Conservation (phyloP, 352 stramenopile genomes). For the Globisporangium middletonii region DNA sequence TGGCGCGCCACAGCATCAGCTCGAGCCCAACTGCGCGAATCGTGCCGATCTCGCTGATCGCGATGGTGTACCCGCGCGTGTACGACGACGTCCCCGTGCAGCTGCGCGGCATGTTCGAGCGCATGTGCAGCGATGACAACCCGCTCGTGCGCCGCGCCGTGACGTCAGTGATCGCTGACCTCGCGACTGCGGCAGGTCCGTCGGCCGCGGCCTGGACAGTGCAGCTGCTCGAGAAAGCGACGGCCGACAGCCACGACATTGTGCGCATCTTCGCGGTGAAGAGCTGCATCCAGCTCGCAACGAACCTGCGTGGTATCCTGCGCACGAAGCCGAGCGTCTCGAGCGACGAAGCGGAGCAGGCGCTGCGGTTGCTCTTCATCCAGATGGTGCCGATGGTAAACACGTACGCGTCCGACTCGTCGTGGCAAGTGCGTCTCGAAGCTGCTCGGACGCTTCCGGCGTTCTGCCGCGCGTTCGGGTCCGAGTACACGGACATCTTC, state of each 20-base stretch:
- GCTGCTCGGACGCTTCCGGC: constrained; percentile 61
- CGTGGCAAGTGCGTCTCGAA: constrained; percentile 84
- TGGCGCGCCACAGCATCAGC: constrained; percentile 76
- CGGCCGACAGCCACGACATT: constrained; percentile 81
- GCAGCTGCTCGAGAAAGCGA: constrained; percentile 75
- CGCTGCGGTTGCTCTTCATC: constrained; percentile 61
- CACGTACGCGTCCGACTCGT: constrained; percentile 82
- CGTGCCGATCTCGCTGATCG: constrained; percentile 69
- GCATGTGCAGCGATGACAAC: constrained; percentile 85
- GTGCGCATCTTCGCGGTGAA: constrained; percentile 86
- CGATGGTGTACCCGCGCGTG: constrained; percentile 71
- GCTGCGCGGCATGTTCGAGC: constrained; percentile 82
- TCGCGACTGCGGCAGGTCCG: constrained; percentile 49
- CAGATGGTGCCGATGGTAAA: constrained; percentile 87
- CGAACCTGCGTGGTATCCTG: constrained; percentile 49
- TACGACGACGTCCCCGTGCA: constrained; percentile 70
- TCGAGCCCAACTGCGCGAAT: constrained; percentile 81
- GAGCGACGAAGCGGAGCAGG: constrained; percentile 35
- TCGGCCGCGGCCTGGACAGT: constrained; percentile 61
- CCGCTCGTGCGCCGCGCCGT: constrained; percentile 78
- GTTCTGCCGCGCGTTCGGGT: constrained; percentile 74
- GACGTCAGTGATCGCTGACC: constrained; percentile 75
- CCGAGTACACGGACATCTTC: constrained; percentile 78
- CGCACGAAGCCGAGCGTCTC: constrained; percentile 15
- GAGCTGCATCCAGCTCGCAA: constrained; percentile 68